Percentiles rank a stretch among this genome's conserved stretches.
phyloP scores from a whole-genome alignment of 148 eudicot genomes.

The Agrostemma githago region DNA sequence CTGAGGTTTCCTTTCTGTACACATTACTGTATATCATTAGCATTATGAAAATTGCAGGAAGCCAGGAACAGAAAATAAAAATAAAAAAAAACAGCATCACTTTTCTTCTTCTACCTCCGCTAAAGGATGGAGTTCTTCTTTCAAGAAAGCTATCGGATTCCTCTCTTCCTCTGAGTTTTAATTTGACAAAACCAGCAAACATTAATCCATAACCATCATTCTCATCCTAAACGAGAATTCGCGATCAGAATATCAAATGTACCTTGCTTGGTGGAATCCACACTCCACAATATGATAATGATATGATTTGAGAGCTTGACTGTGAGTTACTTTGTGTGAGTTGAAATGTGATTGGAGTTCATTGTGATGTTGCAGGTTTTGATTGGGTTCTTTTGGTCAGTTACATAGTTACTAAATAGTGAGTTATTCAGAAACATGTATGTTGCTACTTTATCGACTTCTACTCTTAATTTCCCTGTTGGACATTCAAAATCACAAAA shows the following conservation, averaged over 20 bases:
- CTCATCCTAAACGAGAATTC: background rate
- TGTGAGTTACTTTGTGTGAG: too few relatives aligned
- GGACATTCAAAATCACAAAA: too few relatives aligned
- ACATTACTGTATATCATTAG: background rate
- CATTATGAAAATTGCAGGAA: background rate
- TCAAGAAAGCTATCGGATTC: conserved; percentile 12
- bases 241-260: conserved; percentile 19
- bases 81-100: background rate
- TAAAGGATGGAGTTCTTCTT: conserved; percentile 25
- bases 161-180: conserved; percentile 22
- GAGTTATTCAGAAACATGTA: too few relatives aligned
- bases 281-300: too few relatives aligned
- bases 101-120: conserved; percentile 29
- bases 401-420: too few relatives aligned
- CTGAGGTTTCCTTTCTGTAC: conserved; percentile 35
- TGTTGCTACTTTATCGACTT: too few relatives aligned
- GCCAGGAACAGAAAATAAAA: background rate
- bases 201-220: background rate
- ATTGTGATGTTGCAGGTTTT: too few relatives aligned
- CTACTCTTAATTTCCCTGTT: too few relatives aligned
- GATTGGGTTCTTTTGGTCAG: too few relatives aligned
- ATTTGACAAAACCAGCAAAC: conserved; percentile 7
- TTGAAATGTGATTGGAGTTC: too few relatives aligned
- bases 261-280: conserved; percentile 35
- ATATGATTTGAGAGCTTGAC: too few relatives aligned